Conservation (phyloP, 73 alveolate species). For the Effrenium voratum region DNA sequence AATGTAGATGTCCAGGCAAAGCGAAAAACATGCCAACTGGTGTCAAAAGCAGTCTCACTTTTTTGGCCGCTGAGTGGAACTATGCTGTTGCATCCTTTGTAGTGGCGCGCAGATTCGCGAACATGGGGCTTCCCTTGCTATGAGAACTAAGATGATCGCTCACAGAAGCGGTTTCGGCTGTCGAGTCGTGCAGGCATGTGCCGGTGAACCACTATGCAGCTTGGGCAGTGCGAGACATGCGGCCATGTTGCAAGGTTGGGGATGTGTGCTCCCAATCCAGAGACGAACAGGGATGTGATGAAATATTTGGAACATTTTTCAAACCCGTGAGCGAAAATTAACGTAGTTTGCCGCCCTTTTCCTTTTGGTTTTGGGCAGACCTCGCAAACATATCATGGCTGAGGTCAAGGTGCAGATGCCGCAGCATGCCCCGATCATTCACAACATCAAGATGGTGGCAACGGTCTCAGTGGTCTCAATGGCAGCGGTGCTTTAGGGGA, state of each 20-base stretch:
- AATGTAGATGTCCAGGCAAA: no score
- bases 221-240: no score
- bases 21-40: no score
- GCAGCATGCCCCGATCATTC: slow-evolving; percentile 16
- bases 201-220: slow-evolving; percentile 71
- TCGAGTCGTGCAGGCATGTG: slow-evolving; percentile 27
- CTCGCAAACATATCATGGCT: background rate
- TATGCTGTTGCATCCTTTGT: background rate
- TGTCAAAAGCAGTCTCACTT: background rate
- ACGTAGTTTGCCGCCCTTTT: no score
- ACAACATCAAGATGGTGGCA: slow-evolving; percentile 50
- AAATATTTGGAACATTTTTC: no score
- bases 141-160: background rate
- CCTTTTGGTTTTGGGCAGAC: background rate
- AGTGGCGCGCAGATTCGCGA: background rate
- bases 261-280: no score
- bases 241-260: no score
- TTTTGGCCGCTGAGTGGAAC: background rate
- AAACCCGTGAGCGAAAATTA: no score
- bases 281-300: no score
- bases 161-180: background rate
- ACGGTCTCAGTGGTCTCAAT: background rate
- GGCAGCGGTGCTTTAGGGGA: no score
- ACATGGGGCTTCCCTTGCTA: background rate
- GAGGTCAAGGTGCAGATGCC: slow-evolving; percentile 90